Evolutionary conservation across 164 flowering plant genomes (phyloP).

Genomic region (Piper longum): DNA sequence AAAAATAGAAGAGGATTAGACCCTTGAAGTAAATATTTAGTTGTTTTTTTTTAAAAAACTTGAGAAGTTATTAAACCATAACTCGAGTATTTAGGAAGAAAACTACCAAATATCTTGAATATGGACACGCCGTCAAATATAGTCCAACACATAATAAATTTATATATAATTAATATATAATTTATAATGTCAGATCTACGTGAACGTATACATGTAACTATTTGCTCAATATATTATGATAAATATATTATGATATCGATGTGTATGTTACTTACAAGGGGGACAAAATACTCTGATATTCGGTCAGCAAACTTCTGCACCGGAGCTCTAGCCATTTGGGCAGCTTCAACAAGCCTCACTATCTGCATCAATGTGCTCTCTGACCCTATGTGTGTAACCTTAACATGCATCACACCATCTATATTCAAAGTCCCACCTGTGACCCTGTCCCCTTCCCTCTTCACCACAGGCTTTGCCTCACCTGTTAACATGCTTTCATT

Average conservation of each 20-base stretch:
- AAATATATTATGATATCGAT: no score
- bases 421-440: conserved; percentile 90
- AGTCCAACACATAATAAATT: no score
- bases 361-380: conserved; percentile 92
- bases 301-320: conserved; percentile 82
- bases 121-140: no score
- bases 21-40: no score
- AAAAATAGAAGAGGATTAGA: no score
- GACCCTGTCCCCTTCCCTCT: conserved; percentile 79
- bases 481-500: conserved; percentile 98
- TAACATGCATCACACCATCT: conserved; percentile 63
- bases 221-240: no score
- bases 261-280: conserved; percentile 35
- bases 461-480: conserved; percentile 66
- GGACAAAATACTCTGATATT: conserved; percentile 81
- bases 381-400: conserved; percentile 90
- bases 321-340: conserved; percentile 89
- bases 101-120: no score
- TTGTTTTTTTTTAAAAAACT: no score
- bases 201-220: no score
- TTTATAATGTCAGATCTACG: background rate
- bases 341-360: conserved; percentile 90
- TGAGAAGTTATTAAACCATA: no score
- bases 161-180: no score
- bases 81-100: no score